A percentile compares a stretch with the other conserved stretches of the same genome.
Conservation (phyloP, 306 rosid species). For the Vigna mungo region DNA sequence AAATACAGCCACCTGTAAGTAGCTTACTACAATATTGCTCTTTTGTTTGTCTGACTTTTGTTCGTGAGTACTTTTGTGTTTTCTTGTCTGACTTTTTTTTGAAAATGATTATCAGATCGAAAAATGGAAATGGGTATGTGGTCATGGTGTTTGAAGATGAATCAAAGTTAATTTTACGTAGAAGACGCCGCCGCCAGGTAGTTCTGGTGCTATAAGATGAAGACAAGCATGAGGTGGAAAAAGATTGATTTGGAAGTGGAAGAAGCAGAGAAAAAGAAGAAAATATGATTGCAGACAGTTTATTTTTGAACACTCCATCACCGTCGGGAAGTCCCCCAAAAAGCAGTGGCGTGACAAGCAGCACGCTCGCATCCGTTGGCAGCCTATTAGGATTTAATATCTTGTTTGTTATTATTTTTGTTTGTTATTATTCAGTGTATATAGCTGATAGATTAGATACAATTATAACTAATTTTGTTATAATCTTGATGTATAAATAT, state of each 20-base stretch:
- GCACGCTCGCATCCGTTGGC: slow-evolving; percentile 56
- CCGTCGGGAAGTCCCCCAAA: neutral
- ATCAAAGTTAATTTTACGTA: neutral
- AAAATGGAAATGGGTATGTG: neutral
- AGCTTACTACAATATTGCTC: no score
- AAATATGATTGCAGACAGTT: slow-evolving; percentile 44
- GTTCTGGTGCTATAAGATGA: neutral
- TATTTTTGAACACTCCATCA: slow-evolving; percentile 14
- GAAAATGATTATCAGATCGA: neutral
- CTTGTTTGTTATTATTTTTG: no score
- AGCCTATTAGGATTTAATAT: no score
- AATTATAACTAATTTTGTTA: no score
- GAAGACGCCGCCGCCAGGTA: neutral
- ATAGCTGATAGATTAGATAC: no score
- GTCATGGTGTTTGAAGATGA: no score
- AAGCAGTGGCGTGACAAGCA: neutral
- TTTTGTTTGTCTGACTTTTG: no score
- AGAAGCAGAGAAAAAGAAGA: neutral
- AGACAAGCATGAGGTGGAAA: neutral
- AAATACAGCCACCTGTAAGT: no score
- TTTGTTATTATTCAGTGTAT: no score
- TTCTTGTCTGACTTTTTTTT: neutral
- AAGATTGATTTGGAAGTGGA: neutral
- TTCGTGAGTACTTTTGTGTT: neutral
- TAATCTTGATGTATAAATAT: no score